Evolutionary conservation across 176 grass and related monocot genomes (phyloP).

Genomic region (Tillandsia leiboldiana): DNA sequence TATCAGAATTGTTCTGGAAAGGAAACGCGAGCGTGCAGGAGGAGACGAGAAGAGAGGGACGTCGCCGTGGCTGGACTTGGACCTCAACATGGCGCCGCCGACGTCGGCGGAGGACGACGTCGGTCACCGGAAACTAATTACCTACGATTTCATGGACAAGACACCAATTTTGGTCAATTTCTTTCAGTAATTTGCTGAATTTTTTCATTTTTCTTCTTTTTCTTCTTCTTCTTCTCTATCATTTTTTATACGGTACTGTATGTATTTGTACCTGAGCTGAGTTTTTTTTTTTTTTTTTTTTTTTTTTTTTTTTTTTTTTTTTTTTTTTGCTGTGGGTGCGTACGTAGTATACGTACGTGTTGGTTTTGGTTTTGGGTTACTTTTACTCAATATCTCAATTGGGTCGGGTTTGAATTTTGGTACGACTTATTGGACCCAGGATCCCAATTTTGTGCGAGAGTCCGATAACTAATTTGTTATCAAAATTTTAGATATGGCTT

Average conservation of each 20-base stretch:
- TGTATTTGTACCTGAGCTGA: not conserved
- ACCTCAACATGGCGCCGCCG: conserved; percentile 2
- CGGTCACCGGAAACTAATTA: not conserved
- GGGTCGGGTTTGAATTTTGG: too few relatives aligned
- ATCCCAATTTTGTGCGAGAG: too few relatives aligned
- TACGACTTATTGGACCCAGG: too few relatives aligned
- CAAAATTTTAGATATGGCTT: too few relatives aligned
- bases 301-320: not conserved
- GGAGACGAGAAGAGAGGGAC: not conserved
- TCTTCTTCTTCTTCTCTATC: not conserved
- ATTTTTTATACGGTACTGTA: not conserved
- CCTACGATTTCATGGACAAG: conserved; percentile 7
- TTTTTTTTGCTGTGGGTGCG: too few relatives aligned
- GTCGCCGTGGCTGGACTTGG: conserved; percentile 9
- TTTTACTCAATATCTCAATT: too few relatives aligned
- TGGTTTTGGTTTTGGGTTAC: too few relatives aligned
- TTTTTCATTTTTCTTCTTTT: not conserved
- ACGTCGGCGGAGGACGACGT: not conserved
- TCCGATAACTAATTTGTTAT: too few relatives aligned
- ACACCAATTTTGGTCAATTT: not conserved
- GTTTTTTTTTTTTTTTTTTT: not conserved
- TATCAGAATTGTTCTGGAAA: not conserved
- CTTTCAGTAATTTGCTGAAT: conserved; percentile 5
- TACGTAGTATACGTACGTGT: too few relatives aligned
- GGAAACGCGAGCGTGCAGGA: not conserved